A percentile compares a stretch with the other conserved stretches of the same genome.
Evolutionary conservation across 1,139 yeast genomes (phyloP).

Genomic region (Sugiyamaella grinbergsii): DNA sequence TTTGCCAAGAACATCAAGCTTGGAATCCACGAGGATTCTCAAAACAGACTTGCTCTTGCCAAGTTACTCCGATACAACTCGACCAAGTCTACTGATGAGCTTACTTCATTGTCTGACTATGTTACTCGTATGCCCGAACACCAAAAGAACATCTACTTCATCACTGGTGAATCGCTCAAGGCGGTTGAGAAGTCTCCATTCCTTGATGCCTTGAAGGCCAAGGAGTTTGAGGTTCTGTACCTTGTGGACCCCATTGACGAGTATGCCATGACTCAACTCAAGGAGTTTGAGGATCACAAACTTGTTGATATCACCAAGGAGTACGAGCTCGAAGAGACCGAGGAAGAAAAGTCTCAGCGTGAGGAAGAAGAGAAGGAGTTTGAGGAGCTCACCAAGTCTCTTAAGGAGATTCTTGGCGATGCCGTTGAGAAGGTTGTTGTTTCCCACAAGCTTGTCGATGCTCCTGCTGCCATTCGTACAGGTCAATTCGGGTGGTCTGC

Average conservation of each 20-base stretch:
- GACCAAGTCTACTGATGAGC: constrained; percentile 91
- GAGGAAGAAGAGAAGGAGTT: constrained; percentile 91
- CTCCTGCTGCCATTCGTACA: constrained; percentile 99
- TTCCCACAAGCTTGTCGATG: constrained; percentile 94
- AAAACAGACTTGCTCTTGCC: constrained; percentile 94
- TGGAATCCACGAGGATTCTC: constrained; percentile 98
- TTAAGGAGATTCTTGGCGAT: constrained; percentile 97
- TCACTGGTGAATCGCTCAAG: constrained; percentile 98
- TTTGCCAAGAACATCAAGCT: constrained; percentile 98
- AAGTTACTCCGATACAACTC: constrained; percentile 97
- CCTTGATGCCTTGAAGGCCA: constrained; percentile 98
- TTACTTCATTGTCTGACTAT: constrained; percentile 93
- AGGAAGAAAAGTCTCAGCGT: constrained; percentile 92
- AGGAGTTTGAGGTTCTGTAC: constrained; percentile 97
- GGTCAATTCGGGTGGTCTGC: constrained; percentile 99
- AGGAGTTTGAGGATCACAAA: constrained; percentile 99
- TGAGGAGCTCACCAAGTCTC: constrained; percentile 91
- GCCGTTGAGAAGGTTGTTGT: constrained; percentile 99
- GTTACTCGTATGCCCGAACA: constrained; percentile 99
- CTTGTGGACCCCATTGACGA: constrained; percentile 99
- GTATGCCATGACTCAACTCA: constrained; percentile 98
- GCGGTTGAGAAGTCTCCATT: constrained; percentile 99
- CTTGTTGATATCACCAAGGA: constrained; percentile 98
- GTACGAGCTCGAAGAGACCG: constrained; percentile 98
- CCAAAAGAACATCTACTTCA: constrained; percentile 99